Evolutionary conservation across 768 basidiomycete genomes (phyloP).

Genomic region (Paxillus involutus): DNA sequence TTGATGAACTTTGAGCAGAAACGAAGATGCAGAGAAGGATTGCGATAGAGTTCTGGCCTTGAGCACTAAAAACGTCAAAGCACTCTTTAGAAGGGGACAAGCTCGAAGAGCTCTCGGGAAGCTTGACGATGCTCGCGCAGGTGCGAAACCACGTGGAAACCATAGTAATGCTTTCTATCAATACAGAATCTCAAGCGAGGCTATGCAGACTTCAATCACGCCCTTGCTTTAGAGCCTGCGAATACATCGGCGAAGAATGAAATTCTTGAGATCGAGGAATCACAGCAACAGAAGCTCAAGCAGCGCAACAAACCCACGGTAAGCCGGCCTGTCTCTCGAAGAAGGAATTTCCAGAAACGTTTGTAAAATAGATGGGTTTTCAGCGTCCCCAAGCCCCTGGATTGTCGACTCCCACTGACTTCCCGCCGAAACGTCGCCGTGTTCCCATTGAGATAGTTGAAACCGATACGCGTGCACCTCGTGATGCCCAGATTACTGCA

Average conservation of each 20-base stretch:
- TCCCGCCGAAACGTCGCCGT: conserved; percentile 47
- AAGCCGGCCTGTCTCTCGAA: background rate
- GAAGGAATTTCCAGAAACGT: background rate
- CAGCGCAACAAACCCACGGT: conserved; percentile 33
- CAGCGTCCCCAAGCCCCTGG: conserved; percentile 7
- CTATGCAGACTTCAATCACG: conserved; percentile 57
- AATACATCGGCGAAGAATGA: conserved; percentile 68
- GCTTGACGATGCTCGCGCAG: conserved; percentile 58
- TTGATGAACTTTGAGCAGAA: conserved; percentile 39
- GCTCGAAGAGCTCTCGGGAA: conserved; percentile 60
- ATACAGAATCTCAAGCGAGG: conserved; percentile 1
- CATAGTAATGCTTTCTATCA: background rate
- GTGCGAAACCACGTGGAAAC: conserved; percentile 28
- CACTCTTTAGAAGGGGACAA: conserved; percentile 74
- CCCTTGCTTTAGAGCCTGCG: conserved; percentile 59
- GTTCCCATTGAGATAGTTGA: conserved; percentile 67
- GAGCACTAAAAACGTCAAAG: conserved; percentile 68
- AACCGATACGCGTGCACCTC: conserved; percentile 10
- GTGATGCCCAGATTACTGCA: background rate
- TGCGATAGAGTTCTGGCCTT: conserved; percentile 64
- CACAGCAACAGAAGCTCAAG: conserved; percentile 33
- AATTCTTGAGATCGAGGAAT: conserved; percentile 47
- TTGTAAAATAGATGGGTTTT: conserved; percentile 3
- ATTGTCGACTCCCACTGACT: background rate
- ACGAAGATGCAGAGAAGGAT: conserved; percentile 80